phyloP scores from a whole-genome alignment of 495 filamentous ascomycete genomes.

The Aspergillus panamensis region DNA sequence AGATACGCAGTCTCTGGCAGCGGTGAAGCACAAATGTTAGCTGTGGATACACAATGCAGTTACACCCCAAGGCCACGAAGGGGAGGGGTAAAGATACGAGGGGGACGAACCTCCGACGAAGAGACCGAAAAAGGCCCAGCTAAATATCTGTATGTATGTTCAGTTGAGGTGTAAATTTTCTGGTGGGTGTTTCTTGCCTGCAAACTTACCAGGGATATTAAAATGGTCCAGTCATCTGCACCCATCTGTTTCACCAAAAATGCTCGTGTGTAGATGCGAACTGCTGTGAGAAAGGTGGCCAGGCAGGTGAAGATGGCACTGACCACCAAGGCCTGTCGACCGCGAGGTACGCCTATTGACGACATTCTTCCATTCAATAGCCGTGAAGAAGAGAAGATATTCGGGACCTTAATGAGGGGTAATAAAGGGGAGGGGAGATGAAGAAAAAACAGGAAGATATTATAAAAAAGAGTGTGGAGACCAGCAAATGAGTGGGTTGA shows the following conservation, averaged over 20 bases:
- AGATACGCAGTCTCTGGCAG: conserved; percentile 32
- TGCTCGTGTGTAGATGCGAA: conserved; percentile 51
- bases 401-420: background rate
- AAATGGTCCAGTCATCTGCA: conserved; percentile 45
- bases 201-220: conserved; percentile 27
- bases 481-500: conserved; percentile 4
- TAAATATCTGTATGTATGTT: conserved; percentile 24
- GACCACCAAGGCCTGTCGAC: conserved; percentile 29
- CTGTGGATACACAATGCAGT: background rate
- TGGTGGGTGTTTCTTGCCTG: background rate
- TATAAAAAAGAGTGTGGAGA: background rate
- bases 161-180: background rate
- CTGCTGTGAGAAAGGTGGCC: conserved; percentile 27
- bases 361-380: conserved; percentile 24
- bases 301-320: conserved; percentile 33
- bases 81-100: background rate
- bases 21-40: conserved; percentile 13
- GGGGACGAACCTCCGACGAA: conserved; percentile 31
- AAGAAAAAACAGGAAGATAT: background rate
- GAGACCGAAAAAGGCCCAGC: conserved; percentile 36
- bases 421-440: background rate
- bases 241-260: conserved; percentile 57
- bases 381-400: conserved; percentile 1
- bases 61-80: background rate
- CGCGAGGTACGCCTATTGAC: conserved; percentile 26